Base-by-base conservation (phyloP, 169 alveolate species). In the Babesia divergens region DNA sequence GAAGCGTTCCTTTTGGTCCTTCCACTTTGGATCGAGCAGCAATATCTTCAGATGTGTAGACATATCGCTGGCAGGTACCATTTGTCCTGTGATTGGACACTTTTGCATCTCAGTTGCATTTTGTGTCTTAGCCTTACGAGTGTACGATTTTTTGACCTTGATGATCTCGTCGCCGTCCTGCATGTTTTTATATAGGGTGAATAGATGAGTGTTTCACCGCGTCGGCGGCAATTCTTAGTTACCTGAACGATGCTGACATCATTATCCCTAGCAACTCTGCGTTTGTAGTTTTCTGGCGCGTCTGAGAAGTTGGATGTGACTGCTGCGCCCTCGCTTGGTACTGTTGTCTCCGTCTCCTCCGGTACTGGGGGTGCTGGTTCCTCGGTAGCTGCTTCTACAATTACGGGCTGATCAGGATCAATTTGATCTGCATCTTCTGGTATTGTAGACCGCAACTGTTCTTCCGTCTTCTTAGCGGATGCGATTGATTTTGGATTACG, bases 11-110 rank as follows among this genome's bases (percentile, higher is more conserved):
- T 91, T 92, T 67, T 91, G 95, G 46, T 89, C 93, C 91, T 96
- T 95, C 98, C 98, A 97, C 81, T 95, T 94, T 35, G 99, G 99
- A 52, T 97, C 99, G 62, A 97, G 91, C 55, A 97, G 90, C 65
- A 95, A 92, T 24, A 95, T 86, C 60, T 93, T 91, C 75, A 96
- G 91, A 83, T 97, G 99, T 55, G 93, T 93, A 34, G 95, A 89
- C 94, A 95, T 94, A 71, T 95, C 96, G 65, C 85, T 84, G 35
- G 95, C 90, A 22, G 95, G 97, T 9, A 97, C 90, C 83, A 93
- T 85, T 68, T 93, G 95, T 34, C 97, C 95, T 28, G 99, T 96
- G 58, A 95, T 93, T 18, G 98, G 99, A 56, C 99, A 97, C 82
- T 89, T 90, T 69, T 94, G 96, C 90, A 93, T 88, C 47, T 74